Evolutionary conservation across 176 grass and related monocot species (phyloP), one percentile per base, ranked within the genome.

Genomic region (Pharus latifolius): DNA sequence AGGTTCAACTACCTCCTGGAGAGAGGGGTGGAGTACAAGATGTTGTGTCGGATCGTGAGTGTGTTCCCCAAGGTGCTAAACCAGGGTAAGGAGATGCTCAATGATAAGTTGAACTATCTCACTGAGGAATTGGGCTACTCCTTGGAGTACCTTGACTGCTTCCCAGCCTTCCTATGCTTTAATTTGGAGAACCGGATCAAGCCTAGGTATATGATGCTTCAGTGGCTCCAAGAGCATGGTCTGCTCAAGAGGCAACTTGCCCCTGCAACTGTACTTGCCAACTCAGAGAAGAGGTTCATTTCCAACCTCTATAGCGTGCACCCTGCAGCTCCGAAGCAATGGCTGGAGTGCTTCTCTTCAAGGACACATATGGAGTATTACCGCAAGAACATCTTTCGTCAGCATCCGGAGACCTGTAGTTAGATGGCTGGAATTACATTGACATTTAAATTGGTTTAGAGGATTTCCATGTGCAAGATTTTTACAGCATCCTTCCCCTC

Each of bases 221-320:
- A 72, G 23, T 92, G 93, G 93, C 87, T 97, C 73, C 68, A 73
- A 82, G 75, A 85, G 19, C 57, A 67, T 54, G 86, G 89, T 14
- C 69, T 92, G 66, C 56, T 92, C 29, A 80, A 56, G 70, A 92
- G 78, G 45, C n/a, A 26, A 17, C 66, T 83, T 70, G 28, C 89
- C 17, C 93, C 86, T 12, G 80, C 86, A 49, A 97, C 83, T 14
- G 74, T 92, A 34, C 82, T 92, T 72, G 74, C 83, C 62, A 79
- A 75, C 63, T 97, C 93, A n/a, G 93, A 92, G 54, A 97, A 74
- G 78, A 83, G 46, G 52, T 97, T 97, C 67, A 90, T 97, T 72
- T 32, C 55, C 8, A 80, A 67, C 64, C 90, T 97, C 55, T 85
- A 80, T 67, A 56, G 61, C 67, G 65, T 83, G 40, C 86, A 97